Conservation (phyloP, 306 rosid species). For the Cucumis hystrix region DNA sequence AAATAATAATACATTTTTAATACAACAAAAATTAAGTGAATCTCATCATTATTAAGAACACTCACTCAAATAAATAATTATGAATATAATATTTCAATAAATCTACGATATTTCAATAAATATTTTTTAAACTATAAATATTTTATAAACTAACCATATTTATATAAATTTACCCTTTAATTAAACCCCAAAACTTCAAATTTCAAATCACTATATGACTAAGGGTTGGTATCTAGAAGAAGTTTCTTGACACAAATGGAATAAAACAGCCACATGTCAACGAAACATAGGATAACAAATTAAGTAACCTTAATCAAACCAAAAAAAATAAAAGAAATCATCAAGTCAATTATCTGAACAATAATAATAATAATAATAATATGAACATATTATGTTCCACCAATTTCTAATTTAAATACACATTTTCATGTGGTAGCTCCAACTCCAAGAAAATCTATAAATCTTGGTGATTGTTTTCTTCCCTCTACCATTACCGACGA, state of each 20-base stretch:
- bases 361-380: background rate
- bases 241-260: background rate
- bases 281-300: background rate
- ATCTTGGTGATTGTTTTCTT: conserved; percentile 31
- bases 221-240: background rate
- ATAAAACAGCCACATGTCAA: background rate
- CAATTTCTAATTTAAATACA: background rate
- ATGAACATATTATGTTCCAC: background rate
- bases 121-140: too few relatives aligned
- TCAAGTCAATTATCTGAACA: background rate
- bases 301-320: background rate
- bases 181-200: background rate
- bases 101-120: too few relatives aligned
- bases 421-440: conserved; percentile 43
- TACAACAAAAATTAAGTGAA: too few relatives aligned
- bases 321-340: background rate
- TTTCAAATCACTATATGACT: background rate
- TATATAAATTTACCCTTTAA: too few relatives aligned
- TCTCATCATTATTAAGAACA: too few relatives aligned
- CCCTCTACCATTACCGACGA: background rate
- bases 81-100: too few relatives aligned
- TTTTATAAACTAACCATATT: too few relatives aligned
- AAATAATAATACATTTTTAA: too few relatives aligned
- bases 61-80: too few relatives aligned
- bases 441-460: conserved; percentile 93